These are phyloP conservation scores for Rhodomyrtus psidioides DNA, from an alignment of 441 rosid genomes.

Conservation along the genomic window DNA sequence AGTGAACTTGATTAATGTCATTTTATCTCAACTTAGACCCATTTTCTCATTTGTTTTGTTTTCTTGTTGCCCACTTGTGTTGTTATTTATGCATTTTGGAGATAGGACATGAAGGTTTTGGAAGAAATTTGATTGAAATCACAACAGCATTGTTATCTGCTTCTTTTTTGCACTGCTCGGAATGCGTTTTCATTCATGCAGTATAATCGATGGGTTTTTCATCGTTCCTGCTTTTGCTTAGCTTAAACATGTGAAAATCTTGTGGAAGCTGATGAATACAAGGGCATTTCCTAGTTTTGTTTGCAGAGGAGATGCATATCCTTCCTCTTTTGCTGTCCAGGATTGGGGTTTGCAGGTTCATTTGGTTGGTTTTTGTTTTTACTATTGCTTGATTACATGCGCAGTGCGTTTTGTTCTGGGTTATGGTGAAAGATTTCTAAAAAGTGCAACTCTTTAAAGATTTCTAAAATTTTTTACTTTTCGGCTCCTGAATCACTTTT, in stretches of 20 bases:
- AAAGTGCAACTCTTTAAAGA: too few species aligned
- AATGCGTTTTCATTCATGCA: background rate
- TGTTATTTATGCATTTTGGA: background rate
- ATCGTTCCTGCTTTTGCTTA: background rate
- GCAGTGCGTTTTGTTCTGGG: background rate
- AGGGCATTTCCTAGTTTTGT: background rate
- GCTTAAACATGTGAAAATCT: background rate
- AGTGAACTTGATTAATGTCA: slow-evolving; percentile 28
- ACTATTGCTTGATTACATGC: background rate
- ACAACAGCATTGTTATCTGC: background rate
- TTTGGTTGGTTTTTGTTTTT: background rate
- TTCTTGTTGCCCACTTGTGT: background rate
- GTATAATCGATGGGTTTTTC: background rate
- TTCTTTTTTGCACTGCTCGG: background rate
- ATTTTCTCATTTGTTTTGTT: background rate
- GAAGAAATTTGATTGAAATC: background rate
- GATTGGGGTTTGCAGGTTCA: background rate
- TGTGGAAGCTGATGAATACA: background rate
- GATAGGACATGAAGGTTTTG: background rate
- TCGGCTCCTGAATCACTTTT: too few species aligned
- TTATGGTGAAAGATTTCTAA: background rate
- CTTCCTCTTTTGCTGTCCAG: background rate
- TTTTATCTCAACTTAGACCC: background rate
- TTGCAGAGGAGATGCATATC: background rate
- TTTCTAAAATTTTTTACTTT: too few species aligned